phyloP scores from a whole-genome alignment of 176 grass and related monocot species.

The Rhynchospora breviuscula region DNA sequence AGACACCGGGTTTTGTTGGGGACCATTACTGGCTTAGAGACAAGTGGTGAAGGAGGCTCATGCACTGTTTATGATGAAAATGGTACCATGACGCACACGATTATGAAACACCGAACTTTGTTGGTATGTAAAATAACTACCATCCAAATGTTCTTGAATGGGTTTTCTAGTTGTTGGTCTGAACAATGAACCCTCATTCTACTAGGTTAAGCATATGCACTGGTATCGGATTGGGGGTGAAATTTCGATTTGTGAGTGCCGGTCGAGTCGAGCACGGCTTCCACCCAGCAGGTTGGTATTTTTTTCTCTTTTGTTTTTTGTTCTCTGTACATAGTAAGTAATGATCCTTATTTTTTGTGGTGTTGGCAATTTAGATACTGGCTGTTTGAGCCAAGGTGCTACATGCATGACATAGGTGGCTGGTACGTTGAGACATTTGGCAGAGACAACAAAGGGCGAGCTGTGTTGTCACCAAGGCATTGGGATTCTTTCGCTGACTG shows the following conservation, averaged over 20 bases:
- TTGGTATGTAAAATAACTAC: slow-evolving; percentile 43
- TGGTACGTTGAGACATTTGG: slow-evolving; percentile 98
- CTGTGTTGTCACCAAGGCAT: slow-evolving; percentile 52
- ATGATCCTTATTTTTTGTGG: slow-evolving; percentile 5
- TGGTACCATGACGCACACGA: slow-evolving; percentile 63
- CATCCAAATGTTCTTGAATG: too few relatives aligned
- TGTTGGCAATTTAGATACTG: slow-evolving; percentile 57
- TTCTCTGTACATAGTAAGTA: not conserved
- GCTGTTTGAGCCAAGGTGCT: slow-evolving; percentile 93
- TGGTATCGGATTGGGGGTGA: slow-evolving; percentile 79
- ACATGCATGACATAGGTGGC: slow-evolving; percentile 86
- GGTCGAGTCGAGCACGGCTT: slow-evolving; percentile 73
- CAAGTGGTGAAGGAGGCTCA: slow-evolving; percentile 73
- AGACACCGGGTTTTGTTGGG: slow-evolving; percentile 42
- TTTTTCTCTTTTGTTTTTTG: slow-evolving; percentile 21
- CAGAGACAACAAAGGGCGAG: slow-evolving; percentile 62
- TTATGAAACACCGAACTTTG: slow-evolving; percentile 83
- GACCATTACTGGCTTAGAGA: slow-evolving; percentile 71
- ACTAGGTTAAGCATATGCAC: slow-evolving; percentile 95
- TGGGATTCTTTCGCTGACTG: slow-evolving; percentile 68
- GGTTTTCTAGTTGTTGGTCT: not conserved
- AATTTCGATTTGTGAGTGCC: slow-evolving; percentile 85
- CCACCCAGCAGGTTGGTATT: slow-evolving; percentile 70
- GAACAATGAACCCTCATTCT: not conserved
- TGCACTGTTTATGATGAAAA: slow-evolving; percentile 57